Evolutionary conservation across 225 moss, liverwort and hornwort genomes (phyloP).

Genomic region (Pseudisothecium myosuroides): DNA sequence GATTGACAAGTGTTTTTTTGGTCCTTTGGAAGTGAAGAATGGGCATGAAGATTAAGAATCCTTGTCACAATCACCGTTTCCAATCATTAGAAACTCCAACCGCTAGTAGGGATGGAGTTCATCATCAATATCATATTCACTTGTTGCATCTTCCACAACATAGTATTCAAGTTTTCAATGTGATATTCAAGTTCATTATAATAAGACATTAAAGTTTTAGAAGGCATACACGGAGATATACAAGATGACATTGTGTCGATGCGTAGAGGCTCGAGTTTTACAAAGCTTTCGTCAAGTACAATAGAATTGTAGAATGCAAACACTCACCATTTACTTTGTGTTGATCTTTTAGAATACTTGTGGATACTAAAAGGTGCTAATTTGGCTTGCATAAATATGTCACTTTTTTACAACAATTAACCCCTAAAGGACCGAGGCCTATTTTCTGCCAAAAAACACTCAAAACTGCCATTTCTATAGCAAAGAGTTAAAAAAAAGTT

Average conservation of each 20-base stretch:
- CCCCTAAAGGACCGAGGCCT: too few species aligned
- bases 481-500: too few species aligned
- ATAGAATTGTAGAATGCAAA: background rate
- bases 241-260: background rate
- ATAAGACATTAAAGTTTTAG: background rate
- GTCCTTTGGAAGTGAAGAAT: too few species aligned
- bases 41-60: too few species aligned
- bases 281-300: background rate
- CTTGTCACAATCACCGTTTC: too few species aligned
- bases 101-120: accelerated
- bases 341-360: background rate
- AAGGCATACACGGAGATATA: background rate
- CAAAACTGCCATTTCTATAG: too few species aligned
- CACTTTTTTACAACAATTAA: too few species aligned
- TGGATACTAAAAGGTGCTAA: background rate
- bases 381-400: background rate
- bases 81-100: background rate
- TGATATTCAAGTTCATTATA: too few species aligned
- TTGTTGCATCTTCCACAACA: background rate
- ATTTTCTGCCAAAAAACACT: too few species aligned
- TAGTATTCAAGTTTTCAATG: background rate
- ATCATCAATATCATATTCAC: background rate
- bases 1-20: too few species aligned
- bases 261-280: background rate
- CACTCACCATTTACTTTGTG: accelerated